Evolutionary conservation across 2,329 filamentous ascomycete genomes (phyloP), one percentile per base, ranked within the genome.

Genomic region (Juglanconis sp.): DNA sequence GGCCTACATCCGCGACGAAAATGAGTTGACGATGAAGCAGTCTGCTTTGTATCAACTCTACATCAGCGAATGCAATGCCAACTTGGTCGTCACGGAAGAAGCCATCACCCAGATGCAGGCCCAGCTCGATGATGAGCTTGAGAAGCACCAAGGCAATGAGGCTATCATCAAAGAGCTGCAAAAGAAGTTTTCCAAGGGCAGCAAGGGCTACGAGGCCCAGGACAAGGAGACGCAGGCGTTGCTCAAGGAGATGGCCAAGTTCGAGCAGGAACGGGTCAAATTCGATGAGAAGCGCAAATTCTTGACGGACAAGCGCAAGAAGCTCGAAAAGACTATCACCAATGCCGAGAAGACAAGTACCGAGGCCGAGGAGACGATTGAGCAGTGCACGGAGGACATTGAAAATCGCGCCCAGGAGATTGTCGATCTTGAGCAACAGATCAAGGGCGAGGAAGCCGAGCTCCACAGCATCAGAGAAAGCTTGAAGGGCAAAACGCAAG

Each of bases 281-380:
- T 93, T 96, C 66, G 94, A 98, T 65, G 96, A 99, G 75, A 98
- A 98, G 80, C 89, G 89, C 73, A 99, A 99, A 72, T 98, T 98
- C 74, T 77, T 99, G 65, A 80, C 84, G 2, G 89, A 88, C 69
- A 99, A 99, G 78, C 88, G 91, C 68, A 96, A 95, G 79, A 99
- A 99, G 77, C 83, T 96, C 13, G 92, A 98, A 66, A 98, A 96
- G 77, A 85, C 89, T 0, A 90, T 95, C 63, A 81, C 87, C 57
- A 89, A 87, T 50, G 91, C 91, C 62, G 90, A 91, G 64, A 87
- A 88, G 60, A 86, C 89, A 5, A 84, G 86, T 0, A 82, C 84
- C 0, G 92, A 96, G 67, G 90, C 92, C 3, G 84, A 88, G 42
- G 88, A 89, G 64, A 86, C 91, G 8, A 89, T 95, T 10, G 87